phyloP scores from a whole-genome alignment of 164 flowering plant species.

The Magnolia changhungtana region DNA sequence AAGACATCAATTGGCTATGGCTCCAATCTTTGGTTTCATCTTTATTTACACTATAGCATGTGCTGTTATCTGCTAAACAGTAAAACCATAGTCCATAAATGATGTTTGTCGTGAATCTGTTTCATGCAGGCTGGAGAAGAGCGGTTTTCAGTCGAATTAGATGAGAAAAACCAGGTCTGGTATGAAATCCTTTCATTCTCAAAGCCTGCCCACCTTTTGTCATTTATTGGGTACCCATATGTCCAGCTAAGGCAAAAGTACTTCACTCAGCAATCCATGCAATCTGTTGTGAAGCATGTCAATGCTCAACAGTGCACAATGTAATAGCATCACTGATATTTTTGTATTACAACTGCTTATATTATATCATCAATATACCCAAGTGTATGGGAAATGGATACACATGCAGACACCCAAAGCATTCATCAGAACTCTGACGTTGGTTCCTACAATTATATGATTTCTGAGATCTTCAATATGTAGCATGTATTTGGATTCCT shows the following conservation, averaged over 20 bases:
- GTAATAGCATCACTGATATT: neutral
- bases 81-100: neutral
- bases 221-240: conserved; percentile 73
- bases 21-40: neutral
- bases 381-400: neutral
- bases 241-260: conserved; percentile 62
- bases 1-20: neutral
- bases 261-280: conserved; percentile 66
- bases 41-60: neutral
- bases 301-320: conserved; percentile 11
- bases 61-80: too few relatives aligned
- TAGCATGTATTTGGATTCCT: neutral
- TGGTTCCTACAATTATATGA: neutral
- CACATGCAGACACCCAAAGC: neutral
- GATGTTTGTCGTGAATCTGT: neutral
- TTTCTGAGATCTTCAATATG: neutral
- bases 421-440: neutral
- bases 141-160: conserved; percentile 79
- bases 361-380: neutral
- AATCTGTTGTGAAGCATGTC: conserved; percentile 48
- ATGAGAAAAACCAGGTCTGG: conserved; percentile 87
- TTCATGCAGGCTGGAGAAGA: conserved; percentile 87
- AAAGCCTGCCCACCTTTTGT: conserved; percentile 75
- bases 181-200: conserved; percentile 89
- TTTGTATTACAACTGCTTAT: conserved; percentile 5